These are phyloP conservation scores for Claviceps africana DNA, from an alignment of 2,329 filamentous ascomycete genomes.

Conservation along the genomic window DNA sequence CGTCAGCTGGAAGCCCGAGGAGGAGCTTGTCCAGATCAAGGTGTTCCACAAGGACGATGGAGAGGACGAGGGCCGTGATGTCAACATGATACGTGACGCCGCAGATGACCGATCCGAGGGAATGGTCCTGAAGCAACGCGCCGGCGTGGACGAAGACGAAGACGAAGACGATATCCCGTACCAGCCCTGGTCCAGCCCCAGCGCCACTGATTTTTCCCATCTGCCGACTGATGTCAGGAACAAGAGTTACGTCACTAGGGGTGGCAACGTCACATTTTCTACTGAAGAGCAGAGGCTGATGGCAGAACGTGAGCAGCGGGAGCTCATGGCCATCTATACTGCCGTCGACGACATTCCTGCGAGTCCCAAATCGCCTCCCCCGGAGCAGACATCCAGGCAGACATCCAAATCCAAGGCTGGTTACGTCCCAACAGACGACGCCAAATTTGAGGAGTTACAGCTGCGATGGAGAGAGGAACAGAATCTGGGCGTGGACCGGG, in stretches of 20 bases:
- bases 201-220: slow-evolving; percentile 30
- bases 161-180: slow-evolving; percentile 44
- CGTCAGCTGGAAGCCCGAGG: slow-evolving; percentile 57
- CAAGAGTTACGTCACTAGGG: slow-evolving; percentile 39
- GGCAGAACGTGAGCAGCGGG: slow-evolving; percentile 40
- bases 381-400: slow-evolving; percentile 15
- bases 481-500: slow-evolving; percentile 28
- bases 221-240: slow-evolving; percentile 31
- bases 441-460: slow-evolving; percentile 34
- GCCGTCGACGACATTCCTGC: slow-evolving; percentile 39
- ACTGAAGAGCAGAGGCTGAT: slow-evolving; percentile 44
- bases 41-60: slow-evolving; percentile 59
- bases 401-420: slow-evolving; percentile 15
- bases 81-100: slow-evolving; percentile 57
- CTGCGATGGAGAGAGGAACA: slow-evolving; percentile 33
- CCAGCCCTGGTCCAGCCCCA: slow-evolving; percentile 37
- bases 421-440: slow-evolving; percentile 24
- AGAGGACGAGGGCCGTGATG: slow-evolving; percentile 54
- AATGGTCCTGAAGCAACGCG: slow-evolving; percentile 48
- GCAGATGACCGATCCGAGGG: slow-evolving; percentile 61
- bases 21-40: slow-evolving; percentile 50
- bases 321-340: slow-evolving; percentile 48
- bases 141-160: slow-evolving; percentile 34
- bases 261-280: slow-evolving; percentile 34
- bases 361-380: slow-evolving; percentile 39